These are phyloP conservation scores for Leptodermis oblonga DNA, from an alignment of 257 asterid species.

Conservation along the genomic window DNA sequence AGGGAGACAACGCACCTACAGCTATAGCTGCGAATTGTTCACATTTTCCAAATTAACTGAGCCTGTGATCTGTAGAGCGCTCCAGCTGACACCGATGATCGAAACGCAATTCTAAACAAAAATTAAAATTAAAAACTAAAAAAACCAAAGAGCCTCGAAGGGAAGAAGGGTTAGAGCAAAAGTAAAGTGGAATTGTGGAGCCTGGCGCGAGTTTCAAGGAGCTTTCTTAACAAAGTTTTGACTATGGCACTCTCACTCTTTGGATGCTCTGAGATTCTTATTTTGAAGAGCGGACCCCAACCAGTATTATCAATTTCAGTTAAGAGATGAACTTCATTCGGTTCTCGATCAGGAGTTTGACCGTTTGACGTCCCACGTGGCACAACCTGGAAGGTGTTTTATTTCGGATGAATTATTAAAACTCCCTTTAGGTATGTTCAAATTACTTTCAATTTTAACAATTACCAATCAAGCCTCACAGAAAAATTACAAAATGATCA, in stretches of 20 bases:
- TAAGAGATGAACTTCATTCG: slow-evolving; percentile 8
- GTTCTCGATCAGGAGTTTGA: slow-evolving; percentile 11
- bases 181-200: slow-evolving; percentile 19
- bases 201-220: slow-evolving; percentile 25
- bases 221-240: slow-evolving; percentile 43
- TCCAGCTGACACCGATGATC: not conserved
- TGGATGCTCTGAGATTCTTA: slow-evolving; percentile 21
- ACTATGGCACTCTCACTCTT: slow-evolving; percentile 24
- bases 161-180: slow-evolving; percentile 7
- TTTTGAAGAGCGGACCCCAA: slow-evolving; percentile 54
- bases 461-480: no score
- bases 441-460: no score
- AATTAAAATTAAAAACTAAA: not conserved
- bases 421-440: no score
- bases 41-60: slow-evolving; percentile 20
- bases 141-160: not conserved
- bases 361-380: slow-evolving; percentile 17
- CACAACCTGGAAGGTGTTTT: slow-evolving; percentile 8
- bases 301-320: slow-evolving; percentile 37
- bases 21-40: slow-evolving; percentile 25
- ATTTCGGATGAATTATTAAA: not conserved
- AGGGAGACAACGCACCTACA: slow-evolving; percentile 24
- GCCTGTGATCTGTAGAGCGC: slow-evolving; percentile 15
- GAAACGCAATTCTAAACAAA: not conserved
- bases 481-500: no score